Evolutionary conservation across 2,329 filamentous ascomycete species (phyloP).

Genomic region (Dactylellina drechsleri): DNA sequence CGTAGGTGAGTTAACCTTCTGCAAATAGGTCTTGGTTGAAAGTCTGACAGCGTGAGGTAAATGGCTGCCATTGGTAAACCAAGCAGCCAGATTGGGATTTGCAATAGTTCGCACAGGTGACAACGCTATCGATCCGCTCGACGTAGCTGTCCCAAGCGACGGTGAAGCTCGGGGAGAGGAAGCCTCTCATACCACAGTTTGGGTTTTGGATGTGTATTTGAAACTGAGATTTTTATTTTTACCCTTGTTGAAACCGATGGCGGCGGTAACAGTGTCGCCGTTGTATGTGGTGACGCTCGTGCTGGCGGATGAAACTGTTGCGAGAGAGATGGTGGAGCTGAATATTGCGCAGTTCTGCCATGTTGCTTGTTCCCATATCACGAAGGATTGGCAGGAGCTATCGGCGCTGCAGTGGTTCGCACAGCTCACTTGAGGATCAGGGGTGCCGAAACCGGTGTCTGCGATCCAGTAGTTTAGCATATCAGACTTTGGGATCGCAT

Average conservation of each 20-base stretch:
- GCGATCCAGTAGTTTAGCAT: conserved; percentile 33
- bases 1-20: conserved; percentile 15
- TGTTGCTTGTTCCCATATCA: conserved; percentile 14
- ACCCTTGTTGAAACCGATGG: conserved; percentile 37
- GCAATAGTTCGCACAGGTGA: conserved; percentile 27
- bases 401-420: conserved; percentile 24
- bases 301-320: background rate
- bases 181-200: conserved; percentile 29
- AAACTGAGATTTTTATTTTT: conserved; percentile 16
- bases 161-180: conserved; percentile 12
- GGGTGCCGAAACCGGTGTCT: conserved; percentile 6
- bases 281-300: conserved; percentile 19
- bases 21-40: conserved; percentile 33
- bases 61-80: conserved; percentile 38
- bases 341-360: conserved; percentile 28
- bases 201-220: conserved; percentile 39
- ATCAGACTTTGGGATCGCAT: conserved; percentile 6
- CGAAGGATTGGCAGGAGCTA: conserved; percentile 22
- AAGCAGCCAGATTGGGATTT: conserved; percentile 31
- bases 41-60: conserved; percentile 22
- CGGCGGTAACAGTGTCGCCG: conserved; percentile 6
- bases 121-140: conserved; percentile 24
- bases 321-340: conserved; percentile 3
- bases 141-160: background rate
- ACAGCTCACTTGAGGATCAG: conserved; percentile 15